Base-by-base conservation (phyloP, 1,284 basidiomycete genomes). In the Trichosporon coremiiforme region DNA sequence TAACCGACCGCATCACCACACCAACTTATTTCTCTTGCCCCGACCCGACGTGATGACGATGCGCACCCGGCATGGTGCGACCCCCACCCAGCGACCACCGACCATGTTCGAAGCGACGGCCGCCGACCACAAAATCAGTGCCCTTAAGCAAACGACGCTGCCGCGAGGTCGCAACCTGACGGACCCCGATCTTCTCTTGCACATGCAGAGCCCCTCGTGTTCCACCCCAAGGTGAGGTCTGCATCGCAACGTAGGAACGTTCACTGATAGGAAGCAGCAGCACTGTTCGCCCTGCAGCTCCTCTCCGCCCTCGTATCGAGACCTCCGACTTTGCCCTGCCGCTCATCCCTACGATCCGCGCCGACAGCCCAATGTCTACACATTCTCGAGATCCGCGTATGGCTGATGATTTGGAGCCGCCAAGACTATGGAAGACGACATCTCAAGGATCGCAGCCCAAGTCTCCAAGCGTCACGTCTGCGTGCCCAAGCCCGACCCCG, bases 391-490 rank as follows among this genome's bases (percentile, higher is more conserved):
- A 62, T 33, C 57, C 29, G 57, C 57, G 31, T 7, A 35, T n/a
- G 9, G 33, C 31, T 10, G 57, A 62, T 6, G 57, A 62, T 22
- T n/a, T 62, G 15, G 57, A 62, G 31, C 57, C 57, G 15, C 57
- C 57, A 31, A 62, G 31, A 35, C 12, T 62, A n/a, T 62, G 57
- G 57, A 62, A 62, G 57, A 62, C 57, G 57, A 62, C 57, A 1
- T 62, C 57, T 2, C 57, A 31, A 33, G 57, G 57, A 62, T 62
- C 57, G 5, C 29, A 33, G 17, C 57, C 29, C 20, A 62, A 33
- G 33, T 62, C 57, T 62, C 57, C 57, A 7, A 33, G 57, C 29
- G 57, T 62, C 31, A 25, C 15, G 2, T 62, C 57, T 15, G 57
- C 57, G 15, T 33, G 57, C 10, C 57, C 31, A 15, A 62, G 57